phyloP scores from a whole-genome alignment of 345 rosid genomes.

The Salix brachista region DNA sequence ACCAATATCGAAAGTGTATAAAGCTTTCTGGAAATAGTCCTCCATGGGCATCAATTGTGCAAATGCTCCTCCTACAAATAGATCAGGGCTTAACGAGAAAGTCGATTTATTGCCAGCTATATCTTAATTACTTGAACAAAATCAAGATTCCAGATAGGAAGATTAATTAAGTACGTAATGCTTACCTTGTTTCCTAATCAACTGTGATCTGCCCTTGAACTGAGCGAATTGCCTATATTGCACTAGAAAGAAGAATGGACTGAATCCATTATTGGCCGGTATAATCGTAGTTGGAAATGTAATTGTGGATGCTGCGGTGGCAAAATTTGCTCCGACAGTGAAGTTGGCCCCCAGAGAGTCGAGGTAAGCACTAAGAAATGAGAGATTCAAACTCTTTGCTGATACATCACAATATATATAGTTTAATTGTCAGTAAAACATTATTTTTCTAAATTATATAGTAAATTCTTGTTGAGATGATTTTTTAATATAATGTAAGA shows the following conservation, averaged over 20 bases:
- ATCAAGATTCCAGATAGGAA: too few species aligned
- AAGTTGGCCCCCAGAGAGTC: constrained; percentile 29
- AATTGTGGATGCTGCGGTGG: constrained; percentile 24
- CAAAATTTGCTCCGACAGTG: constrained; percentile 35
- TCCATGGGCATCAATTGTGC: constrained; percentile 39
- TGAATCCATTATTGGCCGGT: constrained; percentile 24
- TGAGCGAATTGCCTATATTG: constrained; percentile 45
- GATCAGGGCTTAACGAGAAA: background rate
- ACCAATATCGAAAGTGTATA: constrained; percentile 59
- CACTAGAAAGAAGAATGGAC: constrained; percentile 42
- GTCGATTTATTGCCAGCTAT: background rate
- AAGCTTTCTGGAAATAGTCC: constrained; percentile 34
- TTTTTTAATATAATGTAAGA: too few species aligned
- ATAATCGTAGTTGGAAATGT: constrained; percentile 9
- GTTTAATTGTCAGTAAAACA: too few species aligned
- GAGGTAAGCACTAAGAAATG: constrained; percentile 31
- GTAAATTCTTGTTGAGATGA: too few species aligned
- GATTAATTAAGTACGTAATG: too few species aligned
- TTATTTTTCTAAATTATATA: too few species aligned
- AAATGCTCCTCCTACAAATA: constrained; percentile 26
- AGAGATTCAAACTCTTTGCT: constrained; percentile 24
- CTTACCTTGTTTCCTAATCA: constrained; percentile 40
- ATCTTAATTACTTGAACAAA: background rate
- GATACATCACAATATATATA: background rate
- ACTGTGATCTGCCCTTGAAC: constrained; percentile 34